phyloP scores from a whole-genome alignment of 2,329 filamentous ascomycete species.

The Colletotrichum simmondsii region DNA sequence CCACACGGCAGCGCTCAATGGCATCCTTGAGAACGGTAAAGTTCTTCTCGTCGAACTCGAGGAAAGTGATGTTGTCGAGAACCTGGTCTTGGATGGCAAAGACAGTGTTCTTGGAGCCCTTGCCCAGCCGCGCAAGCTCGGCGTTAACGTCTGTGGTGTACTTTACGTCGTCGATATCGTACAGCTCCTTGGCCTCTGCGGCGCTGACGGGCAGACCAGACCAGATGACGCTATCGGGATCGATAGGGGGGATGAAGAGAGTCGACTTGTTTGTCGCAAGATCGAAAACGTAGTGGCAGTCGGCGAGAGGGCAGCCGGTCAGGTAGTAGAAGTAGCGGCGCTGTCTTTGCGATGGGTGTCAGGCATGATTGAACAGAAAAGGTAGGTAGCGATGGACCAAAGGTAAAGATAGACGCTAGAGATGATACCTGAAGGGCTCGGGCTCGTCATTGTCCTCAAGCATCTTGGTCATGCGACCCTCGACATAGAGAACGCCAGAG shows the following conservation, averaged over 20 bases:
- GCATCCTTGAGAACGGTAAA: constrained; percentile 63
- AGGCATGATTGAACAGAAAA: not conserved
- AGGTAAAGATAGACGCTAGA: not conserved
- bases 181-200: constrained; percentile 79
- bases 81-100: constrained; percentile 86
- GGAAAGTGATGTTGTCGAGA: constrained; percentile 76
- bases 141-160: constrained; percentile 80
- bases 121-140: constrained; percentile 68
- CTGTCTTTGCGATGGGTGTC: constrained; percentile 65
- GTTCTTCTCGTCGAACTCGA: constrained; percentile 64
- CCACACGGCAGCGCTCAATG: constrained; percentile 74
- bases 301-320: constrained; percentile 83
- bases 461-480: constrained; percentile 83
- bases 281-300: constrained; percentile 85
- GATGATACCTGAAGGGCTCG: constrained; percentile 77
- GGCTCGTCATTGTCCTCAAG: constrained; percentile 91
- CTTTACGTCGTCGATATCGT: constrained; percentile 84
- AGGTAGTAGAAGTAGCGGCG: constrained; percentile 96
- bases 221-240: constrained; percentile 94
- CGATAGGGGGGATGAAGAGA: constrained; percentile 90
- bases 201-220: constrained; percentile 84
- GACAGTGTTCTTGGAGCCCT: constrained; percentile 59
- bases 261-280: constrained; percentile 78
- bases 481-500: constrained; percentile 85
- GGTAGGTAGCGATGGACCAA: no score